Evolutionary conservation across 1,139 yeast species (phyloP).

Genomic region (Debaryomyces robertsiae): DNA sequence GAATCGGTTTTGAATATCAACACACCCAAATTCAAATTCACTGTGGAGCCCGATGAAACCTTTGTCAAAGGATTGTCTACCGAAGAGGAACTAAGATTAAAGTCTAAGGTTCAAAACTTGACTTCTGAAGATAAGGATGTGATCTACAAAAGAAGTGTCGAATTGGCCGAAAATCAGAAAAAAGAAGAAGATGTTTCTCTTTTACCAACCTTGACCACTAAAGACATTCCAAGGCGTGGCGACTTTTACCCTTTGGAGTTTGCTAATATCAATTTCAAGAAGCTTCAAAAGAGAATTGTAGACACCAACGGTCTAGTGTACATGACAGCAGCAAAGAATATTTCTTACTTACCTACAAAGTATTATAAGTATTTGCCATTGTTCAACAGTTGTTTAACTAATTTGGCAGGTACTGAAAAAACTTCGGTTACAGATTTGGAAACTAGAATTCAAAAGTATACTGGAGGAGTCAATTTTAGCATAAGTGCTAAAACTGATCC

Average conservation of each 20-base stretch:
- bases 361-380: conserved; percentile 73
- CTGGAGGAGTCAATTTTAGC: conserved; percentile 80
- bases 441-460: conserved; percentile 74
- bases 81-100: conserved; percentile 61
- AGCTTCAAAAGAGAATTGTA: conserved; percentile 51
- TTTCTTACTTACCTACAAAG: conserved; percentile 59
- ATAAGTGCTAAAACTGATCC: conserved; percentile 62
- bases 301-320: conserved; percentile 80
- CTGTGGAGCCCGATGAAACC: conserved; percentile 69
- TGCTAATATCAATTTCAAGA: conserved; percentile 31
- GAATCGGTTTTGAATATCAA: conserved; percentile 49
- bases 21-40: conserved; percentile 63
- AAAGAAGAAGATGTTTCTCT: conserved; percentile 73
- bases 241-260: conserved; percentile 39
- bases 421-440: conserved; percentile 81
- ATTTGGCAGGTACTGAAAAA: conserved; percentile 71
- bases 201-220: conserved; percentile 72
- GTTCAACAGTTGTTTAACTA: conserved; percentile 78
- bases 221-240: conserved; percentile 69
- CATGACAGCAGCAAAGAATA: conserved; percentile 58
- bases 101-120: conserved; percentile 44
- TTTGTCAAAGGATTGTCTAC: conserved; percentile 50
- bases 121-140: conserved; percentile 58
- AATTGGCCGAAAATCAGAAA: conserved; percentile 64
- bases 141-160: conserved; percentile 61